A percentile compares a stretch with the other conserved stretches of the same genome.
phyloP scores from a whole-genome alignment of 768 basidiomycete genomes.

The Tricholoma furcatifolium region DNA sequence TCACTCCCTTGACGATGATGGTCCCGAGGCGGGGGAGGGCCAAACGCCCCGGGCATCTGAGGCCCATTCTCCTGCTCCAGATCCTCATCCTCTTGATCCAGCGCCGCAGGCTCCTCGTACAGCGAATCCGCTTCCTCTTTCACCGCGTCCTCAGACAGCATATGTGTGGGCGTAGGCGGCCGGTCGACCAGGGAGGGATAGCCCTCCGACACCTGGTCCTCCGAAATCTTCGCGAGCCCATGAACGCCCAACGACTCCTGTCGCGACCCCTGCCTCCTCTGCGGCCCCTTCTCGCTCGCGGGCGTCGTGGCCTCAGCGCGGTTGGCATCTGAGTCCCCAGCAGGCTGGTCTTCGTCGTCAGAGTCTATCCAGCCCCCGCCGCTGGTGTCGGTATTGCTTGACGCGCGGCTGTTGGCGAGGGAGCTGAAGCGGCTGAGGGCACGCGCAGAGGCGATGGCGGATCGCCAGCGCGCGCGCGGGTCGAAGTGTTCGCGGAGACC shows the following conservation, averaged over 20 bases:
- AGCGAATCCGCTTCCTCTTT: conserved; percentile 4
- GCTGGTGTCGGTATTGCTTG: too few species aligned
- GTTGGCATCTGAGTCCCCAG: conserved; percentile 33
- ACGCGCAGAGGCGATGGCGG: conserved; percentile 57
- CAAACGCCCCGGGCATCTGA: conserved; percentile 55
- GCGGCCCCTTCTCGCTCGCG: conserved; percentile 24
- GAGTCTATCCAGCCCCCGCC: conserved; percentile 32
- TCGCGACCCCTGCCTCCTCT: conserved; percentile 17
- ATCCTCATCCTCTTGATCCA: conserved; percentile 6
- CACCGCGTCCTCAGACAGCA: neutral
- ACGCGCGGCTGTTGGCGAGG: conserved; percentile 22
- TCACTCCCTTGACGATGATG: conserved; percentile 5
- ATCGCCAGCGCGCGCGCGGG: conserved; percentile 69
- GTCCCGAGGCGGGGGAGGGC: conserved; percentile 20
- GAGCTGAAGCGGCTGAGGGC: conserved; percentile 39
- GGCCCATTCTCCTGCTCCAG: conserved; percentile 29
- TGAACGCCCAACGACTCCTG: conserved; percentile 7
- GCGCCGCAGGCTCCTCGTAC: conserved; percentile 23
- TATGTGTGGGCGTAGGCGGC: conserved; percentile 1
- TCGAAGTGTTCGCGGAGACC: conserved; percentile 85
- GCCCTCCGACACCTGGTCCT: neutral
- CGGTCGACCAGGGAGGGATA: neutral
- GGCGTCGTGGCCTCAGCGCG: conserved; percentile 40
- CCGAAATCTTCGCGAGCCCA: neutral
- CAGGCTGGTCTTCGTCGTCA: conserved; percentile 30